Base-by-base conservation (phyloP, 257 asterid species). In the Solanum appendiculatum region DNA sequence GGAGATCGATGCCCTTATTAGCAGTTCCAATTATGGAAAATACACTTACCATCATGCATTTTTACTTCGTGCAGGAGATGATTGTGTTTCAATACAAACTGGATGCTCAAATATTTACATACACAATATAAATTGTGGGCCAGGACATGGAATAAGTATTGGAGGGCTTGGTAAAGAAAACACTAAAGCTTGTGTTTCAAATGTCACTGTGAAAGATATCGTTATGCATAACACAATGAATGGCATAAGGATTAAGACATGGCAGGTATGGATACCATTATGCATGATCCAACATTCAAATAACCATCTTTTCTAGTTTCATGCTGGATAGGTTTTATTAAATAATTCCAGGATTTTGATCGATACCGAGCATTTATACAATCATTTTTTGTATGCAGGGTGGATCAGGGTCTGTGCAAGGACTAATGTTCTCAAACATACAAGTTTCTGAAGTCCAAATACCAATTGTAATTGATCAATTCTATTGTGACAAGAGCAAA, bases 121-220 rank as follows among this genome's bases (percentile, higher is more conserved):
- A 88, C 98, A 94, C 88, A 89, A 95, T 68, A 87, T 95, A 11
- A 91, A 91, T 69, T 96, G 97, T 36, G 99, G 97, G 11, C 99
- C 98, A 11, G 97, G 99, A 15, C 99, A 95, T 73, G 99, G 99
- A 6, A 94, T 95, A 88, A 96, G 99, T 89, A 94, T 95, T 21
- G 98, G 99, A 18, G 93, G 99, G 8, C 93, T 96, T 9, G 99
- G 99, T 8, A 92, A 89, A 83, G 96, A 92, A 29, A 92, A 90
- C 89, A 93, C 94, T 27, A 96, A 91, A 88, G 98, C 98, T 9
- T 94, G 98, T 16, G 98, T 96, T 5, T 95, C 98, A 5, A 93
- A 95, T 69, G 91, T 95, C 87, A 96, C 98, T 4, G 92, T 96
- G 37, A 92, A 96, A 25, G 93, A 94, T 90, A 82, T 91, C 46